Percentiles rank a stretch among this genome's conserved stretches.
phyloP scores from a whole-genome alignment of 768 basidiomycete species.

The Pisolithus orientalis region DNA sequence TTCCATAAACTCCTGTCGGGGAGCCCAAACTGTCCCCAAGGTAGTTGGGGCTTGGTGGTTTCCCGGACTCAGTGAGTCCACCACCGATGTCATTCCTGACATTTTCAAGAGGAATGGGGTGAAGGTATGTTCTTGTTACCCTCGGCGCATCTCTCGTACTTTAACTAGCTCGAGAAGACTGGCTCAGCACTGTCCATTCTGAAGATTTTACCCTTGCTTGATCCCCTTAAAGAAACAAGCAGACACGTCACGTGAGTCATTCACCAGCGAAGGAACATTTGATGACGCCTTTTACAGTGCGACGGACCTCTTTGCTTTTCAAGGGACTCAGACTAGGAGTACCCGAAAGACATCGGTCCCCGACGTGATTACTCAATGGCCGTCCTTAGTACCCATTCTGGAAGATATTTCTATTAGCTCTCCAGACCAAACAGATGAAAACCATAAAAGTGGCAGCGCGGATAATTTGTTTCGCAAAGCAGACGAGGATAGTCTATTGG shows the following conservation, averaged over 20 bases:
- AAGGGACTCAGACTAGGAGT: constrained; percentile 54
- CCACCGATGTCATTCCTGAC: constrained; percentile 53
- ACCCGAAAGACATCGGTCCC: constrained; percentile 43
- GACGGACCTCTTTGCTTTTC: constrained; percentile 76
- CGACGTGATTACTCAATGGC: constrained; percentile 62
- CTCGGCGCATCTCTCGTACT: not conserved
- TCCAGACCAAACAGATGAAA: constrained; percentile 29
- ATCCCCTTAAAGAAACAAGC: constrained; percentile 60
- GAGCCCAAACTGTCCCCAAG: constrained; percentile 14
- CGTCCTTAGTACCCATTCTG: constrained; percentile 51
- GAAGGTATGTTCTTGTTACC: constrained; percentile 41
- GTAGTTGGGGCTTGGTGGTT: constrained; percentile 74
- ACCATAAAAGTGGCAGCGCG: constrained; percentile 22
- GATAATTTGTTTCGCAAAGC: constrained; percentile 23
- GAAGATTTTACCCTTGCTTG: constrained; percentile 63
- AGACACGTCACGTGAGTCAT: constrained; percentile 57
- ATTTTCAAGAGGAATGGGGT: constrained; percentile 64
- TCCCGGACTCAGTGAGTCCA: constrained; percentile 36
- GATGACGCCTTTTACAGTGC: constrained; percentile 41
- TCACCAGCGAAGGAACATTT: constrained; percentile 2
- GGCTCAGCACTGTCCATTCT: constrained; percentile 73
- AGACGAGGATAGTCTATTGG: constrained; percentile 57
- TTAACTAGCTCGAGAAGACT: constrained; percentile 43
- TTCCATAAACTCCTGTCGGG: constrained; percentile 24
- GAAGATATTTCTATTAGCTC: constrained; percentile 57